Evolutionary conservation across 768 basidiomycete species (phyloP), one percentile per base, ranked within the genome.

Genomic region (Termitomyces sp.): DNA sequence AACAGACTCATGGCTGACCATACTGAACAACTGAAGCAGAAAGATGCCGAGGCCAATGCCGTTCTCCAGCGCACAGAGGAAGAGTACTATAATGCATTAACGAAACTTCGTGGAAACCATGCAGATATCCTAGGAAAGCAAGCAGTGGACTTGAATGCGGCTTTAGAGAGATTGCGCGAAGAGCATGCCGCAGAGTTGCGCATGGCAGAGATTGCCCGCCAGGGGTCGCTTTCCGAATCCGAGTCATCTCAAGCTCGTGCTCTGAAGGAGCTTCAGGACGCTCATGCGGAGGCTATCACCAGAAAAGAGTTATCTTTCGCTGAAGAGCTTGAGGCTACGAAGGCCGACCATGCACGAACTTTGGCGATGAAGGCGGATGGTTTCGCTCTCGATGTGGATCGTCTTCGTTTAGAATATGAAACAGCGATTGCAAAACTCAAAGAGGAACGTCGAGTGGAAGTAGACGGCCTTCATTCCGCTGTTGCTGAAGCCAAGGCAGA

Each of bases 11-110:
- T 67, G 15, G 70, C 74, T 1, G 85, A 83, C 49, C 85, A 90
- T 61, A 72, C 76, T 13, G 80, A 80, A 49, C 60, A 66, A 10
- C 66, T 85, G 56, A 86, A 84, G 68, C 75, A 77, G 66, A 84
- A 82, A 66, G 85, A 86, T 40, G 83, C 83, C 11, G 76, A 82
- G 56, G 70, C 81, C 25, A 76, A 82, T 6, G 72, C 77, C 12
- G 72, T 76, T 38, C 77, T 90, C 13, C 83, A 83, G 56, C 80
- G 77, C 49, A 90, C 87, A 6, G 88, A 89, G 63, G 89, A 87
- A 62, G 86, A 91, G 64, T 91, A 91, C 63, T 90, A 91, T 66
- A 85, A 91, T 54, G 84, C 84, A 20, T 73, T 94, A 39, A 88
- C 84, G 13, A 89, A 88, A 61, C 79, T 93, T 45, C 87, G 90